Conservation (phyloP, 202 grass and related monocot species). For the Musa balbisiana region DNA sequence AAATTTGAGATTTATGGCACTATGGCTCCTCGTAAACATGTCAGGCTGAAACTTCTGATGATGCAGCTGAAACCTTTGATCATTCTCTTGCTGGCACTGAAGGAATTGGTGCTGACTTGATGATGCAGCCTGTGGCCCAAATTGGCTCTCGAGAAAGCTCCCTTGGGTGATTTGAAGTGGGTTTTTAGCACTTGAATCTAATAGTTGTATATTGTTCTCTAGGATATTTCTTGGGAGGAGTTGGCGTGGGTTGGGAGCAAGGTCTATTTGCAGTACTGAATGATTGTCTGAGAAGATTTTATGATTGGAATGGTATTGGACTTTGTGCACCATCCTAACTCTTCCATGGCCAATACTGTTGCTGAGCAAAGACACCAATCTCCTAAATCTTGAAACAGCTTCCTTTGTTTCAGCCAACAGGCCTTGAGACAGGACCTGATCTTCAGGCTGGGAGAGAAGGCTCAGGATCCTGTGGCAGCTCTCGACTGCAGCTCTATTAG, state of each 20-base stretch:
- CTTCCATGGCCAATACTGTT: constrained; percentile 40
- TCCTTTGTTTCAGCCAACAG: constrained; percentile 53
- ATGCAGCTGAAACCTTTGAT: constrained; percentile 45
- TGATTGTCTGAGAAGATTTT: constrained; percentile 44
- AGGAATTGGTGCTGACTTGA: constrained; percentile 18
- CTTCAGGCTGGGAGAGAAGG: constrained; percentile 50
- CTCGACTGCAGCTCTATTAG: constrained; percentile 70
- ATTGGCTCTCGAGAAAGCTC: constrained; percentile 53
- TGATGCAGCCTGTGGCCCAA: constrained; percentile 36
- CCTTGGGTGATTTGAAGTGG: constrained; percentile 34
- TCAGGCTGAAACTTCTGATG: constrained; percentile 64
- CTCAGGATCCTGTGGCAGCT: constrained; percentile 58
- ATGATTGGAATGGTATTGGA: constrained; percentile 23
- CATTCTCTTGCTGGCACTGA: constrained; percentile 36
- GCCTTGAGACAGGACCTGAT: constrained; percentile 43
- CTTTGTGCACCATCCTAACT: constrained; percentile 42
- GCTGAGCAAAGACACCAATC: constrained; percentile 48
- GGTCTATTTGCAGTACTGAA: constrained; percentile 18
- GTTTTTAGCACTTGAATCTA: constrained; percentile 23
- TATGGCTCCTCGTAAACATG: constrained; percentile 47
- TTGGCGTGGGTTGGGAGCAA: constrained; percentile 29
- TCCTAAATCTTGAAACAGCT: constrained; percentile 73
- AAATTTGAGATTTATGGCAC: constrained; percentile 74
- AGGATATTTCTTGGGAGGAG: constrained; percentile 22
- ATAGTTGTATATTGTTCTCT: neutral